Conservation (phyloP, 108 stramenopile species). For the Mayamaea pseudoterrestris region DNA sequence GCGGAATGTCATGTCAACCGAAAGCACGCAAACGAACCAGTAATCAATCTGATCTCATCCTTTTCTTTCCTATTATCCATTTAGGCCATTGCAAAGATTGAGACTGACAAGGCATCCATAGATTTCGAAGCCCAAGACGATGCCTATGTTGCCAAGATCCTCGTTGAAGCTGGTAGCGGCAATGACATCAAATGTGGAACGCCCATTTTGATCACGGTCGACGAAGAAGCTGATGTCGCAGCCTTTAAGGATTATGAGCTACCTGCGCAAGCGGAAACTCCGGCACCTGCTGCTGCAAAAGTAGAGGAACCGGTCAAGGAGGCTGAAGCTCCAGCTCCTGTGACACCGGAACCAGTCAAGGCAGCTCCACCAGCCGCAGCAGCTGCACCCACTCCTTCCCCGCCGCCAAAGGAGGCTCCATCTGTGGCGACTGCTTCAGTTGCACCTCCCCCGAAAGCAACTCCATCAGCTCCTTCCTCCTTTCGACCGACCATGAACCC, state of each 20-base stretch:
- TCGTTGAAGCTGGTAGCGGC: slow-evolving; percentile 60
- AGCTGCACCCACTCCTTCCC: slow-evolving; percentile 14
- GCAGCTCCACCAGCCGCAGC: slow-evolving; percentile 19
- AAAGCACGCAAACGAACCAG: too few species aligned
- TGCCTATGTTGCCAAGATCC: slow-evolving; percentile 84
- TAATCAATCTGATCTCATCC: too few species aligned
- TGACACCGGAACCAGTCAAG: slow-evolving; percentile 15
- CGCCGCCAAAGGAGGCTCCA: slow-evolving; percentile 11
- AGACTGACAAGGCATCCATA: slow-evolving; percentile 98
- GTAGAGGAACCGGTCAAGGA: slow-evolving; percentile 3
- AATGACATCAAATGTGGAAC: slow-evolving; percentile 74
- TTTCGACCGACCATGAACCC: slow-evolving; percentile 54
- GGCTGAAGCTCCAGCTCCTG: slow-evolving; percentile 12
- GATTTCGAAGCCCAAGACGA: slow-evolving; percentile 97
- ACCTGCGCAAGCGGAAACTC: slow-evolving; percentile 14
- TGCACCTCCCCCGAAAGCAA: slow-evolving; percentile 11
- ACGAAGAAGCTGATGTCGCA: slow-evolving; percentile 58
- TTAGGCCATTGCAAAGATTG: slow-evolving; percentile 90
- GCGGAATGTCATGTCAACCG: too few species aligned
- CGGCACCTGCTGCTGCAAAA: slow-evolving; percentile 13
- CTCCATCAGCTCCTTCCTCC: slow-evolving; percentile 25
- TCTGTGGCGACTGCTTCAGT: slow-evolving; percentile 11
- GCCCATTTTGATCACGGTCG: slow-evolving; percentile 89
- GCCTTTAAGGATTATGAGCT: slow-evolving; percentile 71
- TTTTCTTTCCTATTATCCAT: too few species aligned